A percentile compares a stretch with the other conserved stretches of the same genome.
phyloP scores from a whole-genome alignment of 768 basidiomycete species.

The Hygrocybe coccinea region DNA sequence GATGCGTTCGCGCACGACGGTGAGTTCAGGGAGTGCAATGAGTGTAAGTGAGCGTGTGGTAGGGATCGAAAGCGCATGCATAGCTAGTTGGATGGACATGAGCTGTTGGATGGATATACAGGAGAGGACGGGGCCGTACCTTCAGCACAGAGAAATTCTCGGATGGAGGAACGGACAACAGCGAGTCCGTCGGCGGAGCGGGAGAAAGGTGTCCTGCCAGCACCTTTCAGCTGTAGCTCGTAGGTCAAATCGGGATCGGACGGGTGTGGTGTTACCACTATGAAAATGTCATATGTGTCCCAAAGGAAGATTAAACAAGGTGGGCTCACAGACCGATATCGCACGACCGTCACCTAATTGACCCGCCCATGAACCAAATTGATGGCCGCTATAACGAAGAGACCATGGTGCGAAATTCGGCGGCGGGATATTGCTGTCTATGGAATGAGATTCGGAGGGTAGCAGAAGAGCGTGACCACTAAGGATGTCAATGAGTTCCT shows the following conservation, averaged over 20 bases:
- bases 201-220: constrained; percentile 91
- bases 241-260: constrained; percentile 49
- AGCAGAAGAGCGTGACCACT: constrained; percentile 73
- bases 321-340: constrained; percentile 61
- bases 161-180: constrained; percentile 88
- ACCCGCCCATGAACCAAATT: constrained; percentile 87
- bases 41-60: constrained; percentile 85
- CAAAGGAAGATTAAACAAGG: neutral
- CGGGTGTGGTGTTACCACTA: constrained; percentile 78
- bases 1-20: constrained; percentile 67
- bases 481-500: constrained; percentile 77
- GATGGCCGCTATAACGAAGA: constrained; percentile 85
- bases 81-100: constrained; percentile 28
- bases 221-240: constrained; percentile 93
- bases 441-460: constrained; percentile 28
- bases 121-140: constrained; percentile 38
- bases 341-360: constrained; percentile 96
- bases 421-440: constrained; percentile 9
- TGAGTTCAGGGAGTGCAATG: constrained; percentile 64
- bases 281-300: neutral
- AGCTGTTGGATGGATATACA: neutral
- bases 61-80: constrained; percentile 74
- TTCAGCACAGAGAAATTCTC: constrained; percentile 93
- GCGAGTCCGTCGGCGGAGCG: constrained; percentile 91
- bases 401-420: constrained; percentile 72